Evolutionary conservation across 1,284 basidiomycete species (phyloP), one percentile per base, ranked within the genome.

Genomic region (Fomes fomentarius): DNA sequence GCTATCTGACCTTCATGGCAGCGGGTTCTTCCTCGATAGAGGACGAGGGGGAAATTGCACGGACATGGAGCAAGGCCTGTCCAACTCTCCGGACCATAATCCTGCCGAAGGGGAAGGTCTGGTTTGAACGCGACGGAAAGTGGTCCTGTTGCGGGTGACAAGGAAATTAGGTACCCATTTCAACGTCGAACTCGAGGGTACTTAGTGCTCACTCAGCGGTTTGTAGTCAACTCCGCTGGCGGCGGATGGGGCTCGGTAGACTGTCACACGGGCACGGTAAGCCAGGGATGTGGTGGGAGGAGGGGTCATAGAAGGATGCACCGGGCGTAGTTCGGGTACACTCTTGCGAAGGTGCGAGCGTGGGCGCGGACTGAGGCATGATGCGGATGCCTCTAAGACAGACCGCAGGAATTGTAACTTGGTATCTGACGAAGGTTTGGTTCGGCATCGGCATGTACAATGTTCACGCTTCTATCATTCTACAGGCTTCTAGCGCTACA

Each of bases 51-150:
- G 58, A 61, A 39, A 67, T 78, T 7, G 76, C 69, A 21, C 58
- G 58, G 15, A 43, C 57, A 26, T 78, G 76, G 76, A 69, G 71
- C 34, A 58, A 59, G 48, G 73, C 75, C 8, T 79, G 76, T 57
- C 72, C 71, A 4, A 76, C 75, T 1, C 67, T 79, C 33, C 65
- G 66, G 48, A 78, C 77, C 7, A 73, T 79, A 60, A 77, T 79
- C 14, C 58, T 78, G 3, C 76, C 76, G 10, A 69, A 71, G 51
- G 77, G 77, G 2, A 48, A 70, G 50, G 66, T 79, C 17, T 78
- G 77, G 76, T 74, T 74, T 17, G 59, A 63, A 58, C 61, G 65
- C 40, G 57, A 64, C 41, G 59, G 64, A 35, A 62, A 62, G 52
- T 67, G 68, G 66, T 49, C 50, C n/a, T 68, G 66, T 44, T 63